Percentiles rank a stretch among this genome's conserved stretches.
These are phyloP conservation scores for Parascedosporium putredinis DNA, from an alignment of 2,329 filamentous ascomycete genomes.

Conservation along the genomic window DNA sequence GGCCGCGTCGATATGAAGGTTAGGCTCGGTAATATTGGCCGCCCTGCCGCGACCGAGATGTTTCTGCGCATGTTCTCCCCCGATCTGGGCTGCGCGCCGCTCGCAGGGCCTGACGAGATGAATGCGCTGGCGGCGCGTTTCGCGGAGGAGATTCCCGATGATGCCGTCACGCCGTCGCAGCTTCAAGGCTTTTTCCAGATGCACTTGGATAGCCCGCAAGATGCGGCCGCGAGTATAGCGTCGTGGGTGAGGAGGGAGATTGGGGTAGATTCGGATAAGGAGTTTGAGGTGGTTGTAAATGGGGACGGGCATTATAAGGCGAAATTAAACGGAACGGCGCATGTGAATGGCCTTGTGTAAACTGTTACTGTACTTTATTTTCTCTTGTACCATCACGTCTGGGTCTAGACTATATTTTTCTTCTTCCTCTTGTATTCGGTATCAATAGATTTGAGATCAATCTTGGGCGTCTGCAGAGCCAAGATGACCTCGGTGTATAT, in stretches of 20 bases:
- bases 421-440: too few relatives aligned
- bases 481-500: too few relatives aligned
- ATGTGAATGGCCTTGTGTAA: not conserved
- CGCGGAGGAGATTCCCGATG: constrained; percentile 36
- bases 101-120: constrained; percentile 28
- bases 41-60: constrained; percentile 32
- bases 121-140: constrained; percentile 33
- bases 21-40: constrained; percentile 39
- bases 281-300: constrained; percentile 19
- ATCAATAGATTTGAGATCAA: too few relatives aligned
- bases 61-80: constrained; percentile 35
- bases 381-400: too few relatives aligned
- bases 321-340: not conserved
- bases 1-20: constrained; percentile 54
- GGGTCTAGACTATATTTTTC: too few relatives aligned
- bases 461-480: too few relatives aligned
- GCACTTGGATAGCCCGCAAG: constrained; percentile 27
- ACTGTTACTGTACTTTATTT: not conserved
- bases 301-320: not conserved
- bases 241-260: constrained; percentile 27
- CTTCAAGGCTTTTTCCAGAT: constrained; percentile 38
- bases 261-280: constrained; percentile 17
- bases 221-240: constrained; percentile 23
- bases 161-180: constrained; percentile 36
- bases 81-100: constrained; percentile 18